Conservation (phyloP, 2,329 filamentous ascomycete genomes). For the Fusarium sp. region DNA sequence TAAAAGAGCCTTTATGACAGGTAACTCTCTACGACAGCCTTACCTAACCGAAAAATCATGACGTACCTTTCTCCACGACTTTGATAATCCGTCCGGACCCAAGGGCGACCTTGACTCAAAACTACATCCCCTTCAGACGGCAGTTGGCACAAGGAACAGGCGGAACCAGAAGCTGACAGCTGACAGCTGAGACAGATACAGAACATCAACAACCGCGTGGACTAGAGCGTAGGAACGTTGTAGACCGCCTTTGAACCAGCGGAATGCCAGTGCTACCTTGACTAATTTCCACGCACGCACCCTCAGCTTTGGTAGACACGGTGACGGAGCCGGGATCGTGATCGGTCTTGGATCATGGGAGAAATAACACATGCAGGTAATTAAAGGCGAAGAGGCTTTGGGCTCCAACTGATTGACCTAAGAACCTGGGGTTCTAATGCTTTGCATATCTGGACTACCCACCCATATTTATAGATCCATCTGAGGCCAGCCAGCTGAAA, state of each 20-base stretch:
- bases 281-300: constrained; percentile 20
- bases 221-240: constrained; percentile 22
- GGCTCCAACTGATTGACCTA: too few relatives aligned
- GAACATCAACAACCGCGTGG: background rate
- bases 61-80: constrained; percentile 12
- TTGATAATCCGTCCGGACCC: constrained; percentile 3
- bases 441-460: background rate
- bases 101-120: constrained; percentile 19
- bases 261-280: constrained; percentile 33
- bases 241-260: constrained; percentile 20
- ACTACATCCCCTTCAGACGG: background rate
- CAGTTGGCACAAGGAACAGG: background rate
- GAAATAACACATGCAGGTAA: background rate
- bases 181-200: constrained; percentile 1
- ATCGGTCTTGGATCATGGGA: constrained; percentile 1
- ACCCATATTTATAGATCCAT: background rate
- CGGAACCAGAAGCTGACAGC: constrained; percentile 9
- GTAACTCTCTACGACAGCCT: constrained; percentile 13
- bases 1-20: constrained; percentile 6
- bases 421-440: background rate
- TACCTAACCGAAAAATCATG: constrained; percentile 16
- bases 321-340: constrained; percentile 23
- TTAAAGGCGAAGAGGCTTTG: background rate
- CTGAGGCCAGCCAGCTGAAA: background rate
- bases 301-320: constrained; percentile 18